phyloP scores from a whole-genome alignment of 768 basidiomycete species.

The Nidula microcarpa region DNA sequence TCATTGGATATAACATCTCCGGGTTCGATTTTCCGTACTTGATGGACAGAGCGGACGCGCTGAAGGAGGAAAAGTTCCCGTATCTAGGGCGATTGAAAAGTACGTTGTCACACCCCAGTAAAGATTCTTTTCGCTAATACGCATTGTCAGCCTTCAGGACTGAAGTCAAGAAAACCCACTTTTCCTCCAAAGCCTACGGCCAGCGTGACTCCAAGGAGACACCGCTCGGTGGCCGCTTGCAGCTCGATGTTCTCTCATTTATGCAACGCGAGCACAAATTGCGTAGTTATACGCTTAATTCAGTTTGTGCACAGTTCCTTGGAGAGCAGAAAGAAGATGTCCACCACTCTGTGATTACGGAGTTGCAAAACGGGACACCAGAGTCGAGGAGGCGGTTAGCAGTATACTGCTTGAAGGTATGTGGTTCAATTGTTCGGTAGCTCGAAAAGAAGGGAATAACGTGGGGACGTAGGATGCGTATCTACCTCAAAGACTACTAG shows the following conservation, averaged over 20 bases:
- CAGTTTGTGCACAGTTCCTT: constrained; percentile 95
- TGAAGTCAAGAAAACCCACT: constrained; percentile 89
- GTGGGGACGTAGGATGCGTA: constrained; percentile 72
- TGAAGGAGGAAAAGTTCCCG: constrained; percentile 69
- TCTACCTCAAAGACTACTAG: constrained; percentile 91
- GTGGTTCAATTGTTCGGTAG: no score
- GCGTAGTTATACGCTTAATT: constrained; percentile 94
- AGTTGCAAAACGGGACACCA: constrained; percentile 93
- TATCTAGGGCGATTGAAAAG: constrained; percentile 75
- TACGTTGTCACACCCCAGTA: constrained; percentile 21
- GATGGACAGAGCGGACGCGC: constrained; percentile 83
- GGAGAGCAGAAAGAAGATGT: constrained; percentile 99
- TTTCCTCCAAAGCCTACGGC: constrained; percentile 97
- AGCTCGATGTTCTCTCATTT: constrained; percentile 93
- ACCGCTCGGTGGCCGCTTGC: constrained; percentile 84
- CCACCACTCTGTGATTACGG: constrained; percentile 97
- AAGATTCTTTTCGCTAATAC: neutral
- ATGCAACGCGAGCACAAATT: constrained; percentile 99
- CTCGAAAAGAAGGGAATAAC: no score
- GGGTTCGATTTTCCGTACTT: constrained; percentile 97
- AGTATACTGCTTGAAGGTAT: constrained; percentile 95
- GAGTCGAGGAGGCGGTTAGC: constrained; percentile 91
- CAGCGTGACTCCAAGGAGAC: constrained; percentile 97
- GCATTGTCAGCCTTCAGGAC: constrained; percentile 38
- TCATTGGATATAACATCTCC: constrained; percentile 95